Evolutionary conservation across 78 protist species (phyloP), one percentile per base, ranked within the genome.

Genomic region (Mantamonas sphyraenae): DNA sequence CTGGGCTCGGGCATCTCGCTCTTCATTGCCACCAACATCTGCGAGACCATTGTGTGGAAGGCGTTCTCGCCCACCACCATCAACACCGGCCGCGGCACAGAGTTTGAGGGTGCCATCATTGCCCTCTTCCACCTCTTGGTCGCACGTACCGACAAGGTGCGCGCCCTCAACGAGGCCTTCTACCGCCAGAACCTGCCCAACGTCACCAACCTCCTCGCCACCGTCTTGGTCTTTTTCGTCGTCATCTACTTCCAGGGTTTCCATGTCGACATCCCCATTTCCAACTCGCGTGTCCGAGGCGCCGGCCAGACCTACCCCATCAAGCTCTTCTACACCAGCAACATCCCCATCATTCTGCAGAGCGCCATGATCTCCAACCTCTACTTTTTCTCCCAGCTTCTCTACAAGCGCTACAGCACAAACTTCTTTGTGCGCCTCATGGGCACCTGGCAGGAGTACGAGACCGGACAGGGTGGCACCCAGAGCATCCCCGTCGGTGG

Each of bases 101-200:
- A 98, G 90, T 97, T 96, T 68, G 99, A 98, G 86, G 99, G 99
- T 37, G 99, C 99, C 40, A 45, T 98, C 71, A 88, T 98, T 78
- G 99, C 99, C 28, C 64, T 97, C 64, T 90, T 98, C 93, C 95
- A 95, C 77, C 83, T 90, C 26, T 67, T 97, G 37, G 12, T 95
- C 59, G 68, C 83, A 20, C 76, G 93, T 47, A 8, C 45, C 51
- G 90, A 95, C 85, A 97, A 97, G 90, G 58, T 87, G 26, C 70
- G 92, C 50, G 99, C 99, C 35, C 85, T 98, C 37, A 73, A 77
- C 68, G 96, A 96, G 70, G 99, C 99, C 57, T 94, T 98, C 85
- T 93, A 86, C 85, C 91, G 99, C 68, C 90, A 79, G 34, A 84
- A 94, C 79, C 92, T 97, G 56, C 99, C 99, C 71, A 98, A 98